These are phyloP conservation scores for Rhizoclosmatium sp. DNA, from an alignment of 192 early-diverging fungal genomes.

Conservation along the genomic window DNA sequence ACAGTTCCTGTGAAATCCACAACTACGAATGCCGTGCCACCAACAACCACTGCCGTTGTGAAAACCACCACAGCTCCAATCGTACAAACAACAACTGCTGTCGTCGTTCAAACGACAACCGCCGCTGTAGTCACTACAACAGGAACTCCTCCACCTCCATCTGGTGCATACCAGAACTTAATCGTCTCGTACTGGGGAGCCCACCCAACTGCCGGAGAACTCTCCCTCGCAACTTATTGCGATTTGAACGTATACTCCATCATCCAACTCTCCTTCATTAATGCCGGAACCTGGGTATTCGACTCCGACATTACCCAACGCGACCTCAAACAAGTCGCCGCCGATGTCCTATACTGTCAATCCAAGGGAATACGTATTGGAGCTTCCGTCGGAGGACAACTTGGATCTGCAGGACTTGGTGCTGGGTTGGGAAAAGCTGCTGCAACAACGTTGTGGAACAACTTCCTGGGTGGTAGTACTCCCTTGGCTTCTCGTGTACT, in stretches of 20 bases:
- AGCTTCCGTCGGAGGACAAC: conserved; percentile 72
- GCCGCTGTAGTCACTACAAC: not conserved
- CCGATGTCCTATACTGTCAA: conserved; percentile 75
- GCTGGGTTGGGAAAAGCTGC: conserved; percentile 51
- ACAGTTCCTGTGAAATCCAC: no score
- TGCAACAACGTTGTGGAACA: conserved; percentile 67
- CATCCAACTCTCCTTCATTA: conserved; percentile 9
- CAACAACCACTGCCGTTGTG: no score
- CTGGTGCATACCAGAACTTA: not conserved
- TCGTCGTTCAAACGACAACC: not conserved
- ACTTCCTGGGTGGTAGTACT: conserved; percentile 68
- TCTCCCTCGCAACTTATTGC: conserved; percentile 1
- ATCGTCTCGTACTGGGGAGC: conserved; percentile 20
- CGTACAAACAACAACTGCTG: no score
- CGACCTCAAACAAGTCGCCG: conserved; percentile 41
- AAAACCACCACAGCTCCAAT: no score
- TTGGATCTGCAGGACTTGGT: conserved; percentile 45
- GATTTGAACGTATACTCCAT: not conserved
- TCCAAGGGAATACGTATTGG: conserved; percentile 65
- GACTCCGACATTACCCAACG: conserved; percentile 13
- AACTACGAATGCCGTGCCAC: no score
- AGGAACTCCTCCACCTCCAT: not conserved
- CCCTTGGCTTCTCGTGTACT: conserved; percentile 57
- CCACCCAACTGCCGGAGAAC: conserved; percentile 4
- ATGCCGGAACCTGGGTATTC: not conserved